Evolutionary conservation across 1,284 basidiomycete genomes (phyloP).

Genomic region (Violaceomyces palustris): DNA sequence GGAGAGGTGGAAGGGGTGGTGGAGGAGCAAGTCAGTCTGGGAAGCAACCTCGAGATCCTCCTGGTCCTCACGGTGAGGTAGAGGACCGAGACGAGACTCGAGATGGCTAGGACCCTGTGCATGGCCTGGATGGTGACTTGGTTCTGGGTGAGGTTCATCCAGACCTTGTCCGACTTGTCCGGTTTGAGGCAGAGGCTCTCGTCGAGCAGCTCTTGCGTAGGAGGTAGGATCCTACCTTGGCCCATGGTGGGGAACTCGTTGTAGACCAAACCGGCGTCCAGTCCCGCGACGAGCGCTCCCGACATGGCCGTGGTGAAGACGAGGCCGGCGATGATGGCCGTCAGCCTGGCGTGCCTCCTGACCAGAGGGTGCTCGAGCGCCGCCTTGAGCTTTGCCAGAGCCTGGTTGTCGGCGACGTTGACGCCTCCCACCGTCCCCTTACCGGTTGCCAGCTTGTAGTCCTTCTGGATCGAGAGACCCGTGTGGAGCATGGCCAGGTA

Average conservation of each 20-base stretch:
- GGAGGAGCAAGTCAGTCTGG: too few species aligned
- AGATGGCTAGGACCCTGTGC: slow-evolving; percentile 75
- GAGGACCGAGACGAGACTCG: slow-evolving; percentile 23
- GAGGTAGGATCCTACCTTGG: slow-evolving; percentile 70
- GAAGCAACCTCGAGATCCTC: slow-evolving; percentile 61
- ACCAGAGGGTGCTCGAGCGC: slow-evolving; percentile 29
- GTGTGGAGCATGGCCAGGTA: slow-evolving; percentile 86
- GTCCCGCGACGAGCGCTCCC: slow-evolving; percentile 92
- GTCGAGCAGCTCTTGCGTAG: slow-evolving; percentile 71
- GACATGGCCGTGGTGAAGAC: slow-evolving; percentile 70
- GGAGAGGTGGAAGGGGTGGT: too few species aligned
- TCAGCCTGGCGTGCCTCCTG: slow-evolving; percentile 26
- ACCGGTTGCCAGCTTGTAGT: slow-evolving; percentile 64
- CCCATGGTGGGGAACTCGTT: slow-evolving; percentile 99
- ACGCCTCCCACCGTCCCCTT: slow-evolving; percentile 28
- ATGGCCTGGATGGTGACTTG: slow-evolving; percentile 96
- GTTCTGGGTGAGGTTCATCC: slow-evolving; percentile 93
- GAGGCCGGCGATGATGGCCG: slow-evolving; percentile 25
- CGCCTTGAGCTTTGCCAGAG: slow-evolving; percentile 22
- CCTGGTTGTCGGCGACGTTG: background rate
- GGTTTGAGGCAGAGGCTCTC: slow-evolving; percentile 61
- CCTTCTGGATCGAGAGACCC: slow-evolving; percentile 72
- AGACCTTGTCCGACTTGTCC: slow-evolving; percentile 57
- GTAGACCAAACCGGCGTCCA: slow-evolving; percentile 93
- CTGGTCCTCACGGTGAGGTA: slow-evolving; percentile 8